Evolutionary conservation across 768 basidiomycete genomes (phyloP).

Genomic region (Mycena sanguinolenta): DNA sequence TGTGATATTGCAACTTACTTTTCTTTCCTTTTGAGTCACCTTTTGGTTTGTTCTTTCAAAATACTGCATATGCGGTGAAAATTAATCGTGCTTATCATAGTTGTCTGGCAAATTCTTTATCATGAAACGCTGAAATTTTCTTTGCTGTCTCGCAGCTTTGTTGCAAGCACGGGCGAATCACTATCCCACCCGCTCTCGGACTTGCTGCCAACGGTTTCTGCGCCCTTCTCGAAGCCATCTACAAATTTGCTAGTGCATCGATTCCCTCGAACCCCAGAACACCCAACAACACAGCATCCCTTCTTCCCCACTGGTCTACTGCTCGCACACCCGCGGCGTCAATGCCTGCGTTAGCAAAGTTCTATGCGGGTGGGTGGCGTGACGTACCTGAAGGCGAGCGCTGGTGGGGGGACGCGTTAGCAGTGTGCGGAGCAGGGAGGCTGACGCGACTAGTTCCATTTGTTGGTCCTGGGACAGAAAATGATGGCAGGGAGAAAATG

Average conservation of each 20-base stretch:
- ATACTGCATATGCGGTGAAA: no score
- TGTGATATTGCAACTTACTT: neutral
- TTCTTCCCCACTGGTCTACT: slow-evolving; percentile 61
- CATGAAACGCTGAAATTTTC: slow-evolving; percentile 42
- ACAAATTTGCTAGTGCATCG: neutral
- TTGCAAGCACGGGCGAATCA: no score
- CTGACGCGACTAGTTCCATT: slow-evolving; percentile 49
- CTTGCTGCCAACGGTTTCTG: no score
- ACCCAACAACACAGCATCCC: slow-evolving; percentile 39
- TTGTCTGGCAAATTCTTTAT: no score
- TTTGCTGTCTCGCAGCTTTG: slow-evolving; percentile 73
- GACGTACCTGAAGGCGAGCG: slow-evolving; percentile 67
- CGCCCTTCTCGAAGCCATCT: slow-evolving; percentile 62
- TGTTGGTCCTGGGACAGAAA: neutral
- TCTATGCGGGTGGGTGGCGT: slow-evolving; percentile 73
- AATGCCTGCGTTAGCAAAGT: no score
- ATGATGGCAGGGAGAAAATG: neutral
- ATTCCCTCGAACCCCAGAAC: no score
- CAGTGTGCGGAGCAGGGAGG: slow-evolving; percentile 57
- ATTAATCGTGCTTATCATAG: no score
- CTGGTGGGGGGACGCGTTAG: slow-evolving; percentile 79
- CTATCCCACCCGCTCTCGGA: no score
- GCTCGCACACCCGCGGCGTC: slow-evolving; percentile 55
- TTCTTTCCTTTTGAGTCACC: no score
- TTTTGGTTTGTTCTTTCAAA: no score